A percentile compares a stretch with the other conserved stretches of the same genome.
phyloP scores from a whole-genome alignment of 306 rosid species.

The Glycine tomentella region DNA sequence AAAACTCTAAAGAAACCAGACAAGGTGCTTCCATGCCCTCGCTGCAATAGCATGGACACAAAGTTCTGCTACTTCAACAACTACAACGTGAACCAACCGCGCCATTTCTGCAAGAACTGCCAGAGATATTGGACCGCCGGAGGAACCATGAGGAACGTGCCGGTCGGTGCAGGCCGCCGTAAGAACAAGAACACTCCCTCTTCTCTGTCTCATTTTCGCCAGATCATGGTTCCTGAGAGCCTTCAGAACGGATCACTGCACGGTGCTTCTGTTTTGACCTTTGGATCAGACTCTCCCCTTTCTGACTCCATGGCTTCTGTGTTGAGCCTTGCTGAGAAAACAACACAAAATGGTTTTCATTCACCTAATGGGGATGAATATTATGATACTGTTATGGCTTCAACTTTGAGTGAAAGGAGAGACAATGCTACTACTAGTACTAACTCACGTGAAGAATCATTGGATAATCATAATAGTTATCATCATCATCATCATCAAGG shows the following conservation, averaged over 20 bases:
- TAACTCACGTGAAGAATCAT: slow-evolving; percentile 49
- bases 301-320: slow-evolving; percentile 69
- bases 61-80: slow-evolving; percentile 90
- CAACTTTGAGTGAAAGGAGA: slow-evolving; percentile 45
- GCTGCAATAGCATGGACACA: slow-evolving; percentile 91
- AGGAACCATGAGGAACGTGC: slow-evolving; percentile 85
- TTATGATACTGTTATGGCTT: slow-evolving; percentile 53
- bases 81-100: slow-evolving; percentile 88
- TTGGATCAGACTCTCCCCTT: slow-evolving; percentile 70
- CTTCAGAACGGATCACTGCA: slow-evolving; percentile 30
- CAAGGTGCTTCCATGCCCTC: slow-evolving; percentile 78
- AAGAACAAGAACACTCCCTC: slow-evolving; percentile 68
- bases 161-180: slow-evolving; percentile 90
- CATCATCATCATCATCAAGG: no score
- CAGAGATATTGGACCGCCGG: slow-evolving; percentile 97
- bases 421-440: slow-evolving; percentile 14
- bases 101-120: slow-evolving; percentile 92
- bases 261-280: slow-evolving; percentile 51
- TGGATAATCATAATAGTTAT: slow-evolving; percentile 39
- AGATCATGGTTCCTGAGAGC: slow-evolving; percentile 55
- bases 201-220: slow-evolving; percentile 54
- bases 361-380: slow-evolving; percentile 35
- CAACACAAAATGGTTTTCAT: slow-evolving; percentile 27
- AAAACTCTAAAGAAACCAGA: slow-evolving; percentile 70
- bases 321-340: slow-evolving; percentile 55